Conservation (phyloP, 345 rosid species). For the Syzygium jambos region DNA sequence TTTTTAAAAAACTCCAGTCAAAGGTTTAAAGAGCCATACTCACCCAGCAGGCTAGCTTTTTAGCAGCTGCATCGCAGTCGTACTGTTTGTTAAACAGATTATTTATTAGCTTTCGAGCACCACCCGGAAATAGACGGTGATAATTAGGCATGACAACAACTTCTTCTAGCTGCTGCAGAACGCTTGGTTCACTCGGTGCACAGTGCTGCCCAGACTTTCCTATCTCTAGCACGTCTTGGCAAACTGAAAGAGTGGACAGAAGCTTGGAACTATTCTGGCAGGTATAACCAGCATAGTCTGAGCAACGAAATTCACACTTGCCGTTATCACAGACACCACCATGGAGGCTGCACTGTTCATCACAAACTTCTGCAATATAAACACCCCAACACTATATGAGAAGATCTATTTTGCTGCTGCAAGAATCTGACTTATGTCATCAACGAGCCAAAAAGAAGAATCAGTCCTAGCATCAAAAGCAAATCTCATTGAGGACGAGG, state of each 20-base stretch:
- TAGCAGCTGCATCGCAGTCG: constrained; percentile 84
- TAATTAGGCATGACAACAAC: constrained; percentile 97
- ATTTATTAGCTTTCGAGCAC: constrained; percentile 77
- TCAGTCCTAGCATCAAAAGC: neutral
- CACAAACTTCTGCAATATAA: constrained; percentile 66
- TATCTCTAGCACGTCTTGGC: constrained; percentile 76
- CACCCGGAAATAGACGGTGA: constrained; percentile 77
- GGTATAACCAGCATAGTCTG: constrained; percentile 95
- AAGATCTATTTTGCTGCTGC: neutral
- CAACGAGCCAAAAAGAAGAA: neutral
- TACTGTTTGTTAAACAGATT: constrained; percentile 55
- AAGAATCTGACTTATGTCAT: neutral
- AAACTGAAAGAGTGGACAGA: constrained; percentile 69
- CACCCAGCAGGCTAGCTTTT: constrained; percentile 96
- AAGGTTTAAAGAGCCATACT: constrained; percentile 1
- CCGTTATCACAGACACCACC: constrained; percentile 99
- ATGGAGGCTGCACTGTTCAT: constrained; percentile 97
- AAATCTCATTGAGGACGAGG: neutral
- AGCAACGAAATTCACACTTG: constrained; percentile 97
- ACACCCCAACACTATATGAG: neutral
- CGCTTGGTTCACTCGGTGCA: constrained; percentile 91
- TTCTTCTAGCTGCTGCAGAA: constrained; percentile 93
- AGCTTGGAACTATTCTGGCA: constrained; percentile 96
- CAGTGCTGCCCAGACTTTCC: constrained; percentile 78
- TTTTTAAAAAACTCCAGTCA: neutral